Base-by-base conservation (phyloP, 305 asterid genomes). In the Solanum chacoense region DNA sequence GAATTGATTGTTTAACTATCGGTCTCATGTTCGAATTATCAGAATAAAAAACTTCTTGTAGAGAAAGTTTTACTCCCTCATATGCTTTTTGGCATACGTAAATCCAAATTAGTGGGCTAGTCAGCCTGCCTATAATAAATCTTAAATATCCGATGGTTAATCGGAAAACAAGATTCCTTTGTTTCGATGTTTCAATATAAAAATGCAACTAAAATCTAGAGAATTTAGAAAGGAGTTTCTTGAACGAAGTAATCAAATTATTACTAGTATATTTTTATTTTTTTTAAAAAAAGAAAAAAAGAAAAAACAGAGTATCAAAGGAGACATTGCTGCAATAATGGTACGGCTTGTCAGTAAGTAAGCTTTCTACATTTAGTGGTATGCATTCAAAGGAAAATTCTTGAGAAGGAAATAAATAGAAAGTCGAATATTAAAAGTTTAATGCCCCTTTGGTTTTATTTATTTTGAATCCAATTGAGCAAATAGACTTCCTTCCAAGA, bases 311-410 rank as follows among this genome's bases (percentile, higher is more conserved):
- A 80, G 65, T 24, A 78, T 75, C 10, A 80, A 50, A 14, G 31
- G 35, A 89, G 83, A 90, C 85, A 88, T 65, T 87, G 55, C 78
- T 77, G 85, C 91, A 88, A 91, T 89, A 89, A 88, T 90, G 87
- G 92, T 67, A 92, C 91, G 87, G 81, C 59, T 31, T 87, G 90
- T 36, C 79, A 69, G 79, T 90, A 36, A 72, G 85, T 76, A 71
- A 90, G 81, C 89, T 90, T 88, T 45, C 86, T 45, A 45, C 75
- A 83, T 42, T 32, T 31, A 26, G 77, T 80, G 42, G 76, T 40
- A 36, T 85, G 84, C 24, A 42, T 78, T 69, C 72, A 78, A 63
- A 22, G 74, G 89, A 88, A 74, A 88, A 40, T 71, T 84, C 32
- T 38, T 37, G 55, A 45, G 40, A 45, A 7, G 72, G 72, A 29